These are phyloP conservation scores for Alternaria sp. DNA, from an alignment of 2,329 filamentous ascomycete genomes.

Conservation along the genomic window DNA sequence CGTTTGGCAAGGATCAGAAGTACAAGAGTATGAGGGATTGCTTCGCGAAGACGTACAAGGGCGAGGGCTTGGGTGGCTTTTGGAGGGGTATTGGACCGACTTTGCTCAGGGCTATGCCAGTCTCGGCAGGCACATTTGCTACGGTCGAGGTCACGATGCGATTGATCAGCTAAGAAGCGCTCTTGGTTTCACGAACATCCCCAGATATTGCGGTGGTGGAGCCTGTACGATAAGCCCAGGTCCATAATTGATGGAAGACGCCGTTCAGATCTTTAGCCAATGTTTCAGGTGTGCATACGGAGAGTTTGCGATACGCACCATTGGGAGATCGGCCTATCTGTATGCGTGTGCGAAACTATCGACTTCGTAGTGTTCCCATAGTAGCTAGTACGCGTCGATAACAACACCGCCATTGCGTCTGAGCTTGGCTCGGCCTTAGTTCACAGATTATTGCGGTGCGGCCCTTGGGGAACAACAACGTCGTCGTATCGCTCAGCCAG, in stretches of 20 bases:
- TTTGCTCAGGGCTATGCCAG: slow-evolving; percentile 91
- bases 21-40: slow-evolving; percentile 88
- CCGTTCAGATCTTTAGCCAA: background rate
- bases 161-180: slow-evolving; percentile 19
- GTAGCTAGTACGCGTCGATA: background rate
- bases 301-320: background rate
- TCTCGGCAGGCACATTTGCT: slow-evolving; percentile 96
- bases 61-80: slow-evolving; percentile 82
- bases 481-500: background rate
- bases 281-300: background rate
- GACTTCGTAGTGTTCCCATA: background rate
- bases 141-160: slow-evolving; percentile 56
- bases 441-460: background rate
- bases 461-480: background rate
- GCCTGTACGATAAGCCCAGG: background rate
- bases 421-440: background rate
- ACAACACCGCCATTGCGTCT: background rate
- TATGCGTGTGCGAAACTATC: background rate
- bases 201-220: background rate
- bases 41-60: slow-evolving; percentile 80
- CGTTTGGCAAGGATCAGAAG: slow-evolving; percentile 73
- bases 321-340: background rate
- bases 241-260: background rate
- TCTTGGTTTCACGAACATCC: background rate
- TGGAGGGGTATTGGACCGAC: slow-evolving; percentile 95